These are phyloP conservation scores for Capsicum baccatum DNA, from an alignment of 257 asterid species.

Conservation along the genomic window DNA sequence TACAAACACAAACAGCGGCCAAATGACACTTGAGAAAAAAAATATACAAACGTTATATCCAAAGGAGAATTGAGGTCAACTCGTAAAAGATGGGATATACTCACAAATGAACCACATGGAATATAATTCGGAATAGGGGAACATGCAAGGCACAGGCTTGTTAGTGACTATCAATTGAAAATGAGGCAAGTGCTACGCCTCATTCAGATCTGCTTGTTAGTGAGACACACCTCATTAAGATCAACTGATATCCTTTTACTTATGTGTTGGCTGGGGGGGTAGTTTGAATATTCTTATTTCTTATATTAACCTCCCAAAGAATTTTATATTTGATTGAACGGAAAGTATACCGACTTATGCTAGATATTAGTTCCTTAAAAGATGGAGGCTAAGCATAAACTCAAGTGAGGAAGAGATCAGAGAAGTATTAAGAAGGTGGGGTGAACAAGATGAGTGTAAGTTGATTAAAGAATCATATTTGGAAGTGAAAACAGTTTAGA, in stretches of 20 bases:
- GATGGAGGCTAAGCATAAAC: neutral
- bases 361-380: neutral
- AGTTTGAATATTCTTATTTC: neutral
- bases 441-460: neutral
- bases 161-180: neutral
- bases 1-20: slow-evolving; percentile 15
- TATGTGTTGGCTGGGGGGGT: neutral
- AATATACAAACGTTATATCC: neutral
- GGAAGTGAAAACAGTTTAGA: neutral
- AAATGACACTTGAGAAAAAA: neutral
- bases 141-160: neutral
- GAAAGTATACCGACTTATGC: neutral
- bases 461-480: neutral
- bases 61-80: slow-evolving; percentile 8
- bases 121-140: neutral
- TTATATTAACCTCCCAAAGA: neutral
- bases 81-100: neutral
- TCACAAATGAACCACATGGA: neutral
- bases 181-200: neutral
- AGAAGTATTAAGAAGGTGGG: neutral
- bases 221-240: neutral
- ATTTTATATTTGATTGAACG: neutral
- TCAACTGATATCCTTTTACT: neutral
- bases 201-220: neutral
- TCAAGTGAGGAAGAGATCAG: neutral